phyloP scores from a whole-genome alignment of 495 filamentous ascomycete species.

The Venustampulla echinocandica region DNA sequence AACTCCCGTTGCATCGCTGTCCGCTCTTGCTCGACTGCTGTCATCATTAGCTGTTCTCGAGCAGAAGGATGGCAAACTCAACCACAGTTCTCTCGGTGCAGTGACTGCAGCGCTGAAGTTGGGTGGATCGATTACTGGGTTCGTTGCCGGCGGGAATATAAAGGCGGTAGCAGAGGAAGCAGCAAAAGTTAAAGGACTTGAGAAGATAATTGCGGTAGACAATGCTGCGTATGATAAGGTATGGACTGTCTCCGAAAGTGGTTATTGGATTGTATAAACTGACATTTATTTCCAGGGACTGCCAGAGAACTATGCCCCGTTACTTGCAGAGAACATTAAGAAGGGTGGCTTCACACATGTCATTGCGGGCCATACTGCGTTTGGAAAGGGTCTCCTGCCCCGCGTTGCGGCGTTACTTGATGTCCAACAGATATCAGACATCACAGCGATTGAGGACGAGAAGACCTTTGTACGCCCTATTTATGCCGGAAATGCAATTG shows the following conservation, averaged over 20 bases:
- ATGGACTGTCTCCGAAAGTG: background rate
- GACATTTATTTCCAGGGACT: constrained; percentile 51
- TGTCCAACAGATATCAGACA: constrained; percentile 85
- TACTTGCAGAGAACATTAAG: constrained; percentile 93
- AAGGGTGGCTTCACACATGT: constrained; percentile 87
- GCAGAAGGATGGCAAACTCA: constrained; percentile 84
- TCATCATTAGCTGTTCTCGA: constrained; percentile 89
- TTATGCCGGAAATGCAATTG: constrained; percentile 94
- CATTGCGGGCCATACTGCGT: constrained; percentile 83
- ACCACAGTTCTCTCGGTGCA: constrained; percentile 71
- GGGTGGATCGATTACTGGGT: constrained; percentile 75
- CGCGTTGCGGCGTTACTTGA: constrained; percentile 91
- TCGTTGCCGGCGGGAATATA: constrained; percentile 76
- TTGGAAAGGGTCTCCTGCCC: constrained; percentile 94
- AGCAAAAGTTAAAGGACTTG: constrained; percentile 79
- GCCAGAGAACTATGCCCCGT: constrained; percentile 88
- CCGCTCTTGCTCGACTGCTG: constrained; percentile 57
- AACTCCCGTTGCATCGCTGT: constrained; percentile 20
- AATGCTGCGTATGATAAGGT: constrained; percentile 87
- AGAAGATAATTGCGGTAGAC: constrained; percentile 83
- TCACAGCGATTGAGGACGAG: constrained; percentile 77
- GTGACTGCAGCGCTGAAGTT: constrained; percentile 81
- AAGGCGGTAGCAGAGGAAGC: constrained; percentile 78
- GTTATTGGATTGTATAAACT: background rate
- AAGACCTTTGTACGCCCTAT: constrained; percentile 96